These are phyloP conservation scores for Mucor saturninus DNA, from an alignment of 371 early-diverging fungal genomes.

Conservation along the genomic window DNA sequence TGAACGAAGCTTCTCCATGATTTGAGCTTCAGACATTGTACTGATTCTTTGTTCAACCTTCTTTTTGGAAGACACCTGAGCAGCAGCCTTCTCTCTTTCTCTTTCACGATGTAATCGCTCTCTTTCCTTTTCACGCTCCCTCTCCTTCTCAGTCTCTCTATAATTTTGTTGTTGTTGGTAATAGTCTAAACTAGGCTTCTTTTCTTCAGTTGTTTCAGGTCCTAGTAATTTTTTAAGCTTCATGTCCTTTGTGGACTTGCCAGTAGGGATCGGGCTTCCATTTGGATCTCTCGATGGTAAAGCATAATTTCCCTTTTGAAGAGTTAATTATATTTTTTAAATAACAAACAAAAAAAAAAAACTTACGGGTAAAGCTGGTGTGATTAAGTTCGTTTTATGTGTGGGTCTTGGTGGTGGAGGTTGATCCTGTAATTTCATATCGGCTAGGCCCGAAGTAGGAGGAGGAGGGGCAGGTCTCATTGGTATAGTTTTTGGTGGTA, in stretches of 20 bases:
- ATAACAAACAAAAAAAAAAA: neutral
- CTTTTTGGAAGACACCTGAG: conserved; percentile 49
- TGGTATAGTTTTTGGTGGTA: conserved; percentile 26
- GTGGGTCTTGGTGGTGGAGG: conserved; percentile 19
- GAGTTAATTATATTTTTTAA: neutral
- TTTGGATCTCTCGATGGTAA: conserved; percentile 22
- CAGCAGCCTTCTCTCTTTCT: conserved; percentile 46
- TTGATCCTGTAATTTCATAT: conserved; percentile 13
- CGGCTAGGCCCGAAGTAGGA: conserved; percentile 20
- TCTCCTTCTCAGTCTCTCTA: conserved; percentile 16
- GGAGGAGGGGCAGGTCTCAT: conserved; percentile 32
- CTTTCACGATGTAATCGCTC: conserved; percentile 40
- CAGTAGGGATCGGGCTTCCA: conserved; percentile 17
- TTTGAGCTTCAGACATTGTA: conserved; percentile 87
- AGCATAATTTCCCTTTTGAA: conserved; percentile 17
- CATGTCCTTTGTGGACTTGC: conserved; percentile 2
- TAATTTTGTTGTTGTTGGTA: conserved; percentile 13
- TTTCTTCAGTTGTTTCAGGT: conserved; percentile 5
- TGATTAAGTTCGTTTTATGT: conserved; percentile 8
- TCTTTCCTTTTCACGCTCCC: conserved; percentile 34
- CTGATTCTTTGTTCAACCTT: conserved; percentile 75
- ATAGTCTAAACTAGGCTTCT: conserved; percentile 5
- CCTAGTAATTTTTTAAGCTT: conserved; percentile 4
- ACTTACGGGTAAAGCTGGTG: conserved; percentile 20
- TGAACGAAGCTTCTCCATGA: conserved; percentile 85